Evolutionary conservation across 805 yeast species (phyloP).

Genomic region (Candida tallmaniae): DNA sequence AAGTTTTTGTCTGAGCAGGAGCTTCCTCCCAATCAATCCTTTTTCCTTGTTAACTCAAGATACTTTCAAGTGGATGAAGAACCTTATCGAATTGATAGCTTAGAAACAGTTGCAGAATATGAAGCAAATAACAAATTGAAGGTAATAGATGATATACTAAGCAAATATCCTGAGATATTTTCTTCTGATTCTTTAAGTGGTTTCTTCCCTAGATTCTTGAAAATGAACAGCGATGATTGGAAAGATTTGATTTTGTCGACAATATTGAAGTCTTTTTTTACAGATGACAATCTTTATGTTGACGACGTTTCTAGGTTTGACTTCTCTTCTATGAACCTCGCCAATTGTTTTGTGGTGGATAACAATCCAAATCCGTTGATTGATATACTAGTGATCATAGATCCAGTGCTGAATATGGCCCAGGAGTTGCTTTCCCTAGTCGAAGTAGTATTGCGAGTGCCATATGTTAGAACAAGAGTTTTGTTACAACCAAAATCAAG

Average conservation of each 20-base stretch:
- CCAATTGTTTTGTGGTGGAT: constrained; percentile 23
- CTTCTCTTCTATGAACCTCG: constrained; percentile 27
- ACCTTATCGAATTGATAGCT: constrained; percentile 18
- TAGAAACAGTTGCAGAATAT: constrained; percentile 38
- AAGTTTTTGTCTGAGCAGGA: constrained; percentile 23
- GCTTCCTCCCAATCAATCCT: constrained; percentile 31
- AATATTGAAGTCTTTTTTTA: constrained; percentile 41
- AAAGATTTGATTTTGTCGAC: constrained; percentile 43
- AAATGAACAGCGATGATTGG: constrained; percentile 28
- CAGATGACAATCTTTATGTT: constrained; percentile 37
- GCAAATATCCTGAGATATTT: constrained; percentile 23
- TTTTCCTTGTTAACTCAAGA: constrained; percentile 54
- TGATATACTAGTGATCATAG: constrained; percentile 57
- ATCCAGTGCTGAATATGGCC: constrained; percentile 68
- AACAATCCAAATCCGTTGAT: constrained; percentile 31
- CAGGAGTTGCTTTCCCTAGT: constrained; percentile 55
- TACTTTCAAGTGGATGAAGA: constrained; percentile 28
- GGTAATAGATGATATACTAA: constrained; percentile 23
- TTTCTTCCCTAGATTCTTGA: constrained; percentile 2
- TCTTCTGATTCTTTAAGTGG: constrained; percentile 15
- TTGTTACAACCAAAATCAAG: constrained; percentile 53
- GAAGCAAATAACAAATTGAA: constrained; percentile 46
- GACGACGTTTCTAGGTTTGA: constrained; percentile 46
- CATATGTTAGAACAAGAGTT: constrained; percentile 51
- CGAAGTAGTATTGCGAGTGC: constrained; percentile 34